Base-by-base conservation (phyloP, 78 protist genomes). In the slime mould (Dictyostelium discoideum) region DNA sequence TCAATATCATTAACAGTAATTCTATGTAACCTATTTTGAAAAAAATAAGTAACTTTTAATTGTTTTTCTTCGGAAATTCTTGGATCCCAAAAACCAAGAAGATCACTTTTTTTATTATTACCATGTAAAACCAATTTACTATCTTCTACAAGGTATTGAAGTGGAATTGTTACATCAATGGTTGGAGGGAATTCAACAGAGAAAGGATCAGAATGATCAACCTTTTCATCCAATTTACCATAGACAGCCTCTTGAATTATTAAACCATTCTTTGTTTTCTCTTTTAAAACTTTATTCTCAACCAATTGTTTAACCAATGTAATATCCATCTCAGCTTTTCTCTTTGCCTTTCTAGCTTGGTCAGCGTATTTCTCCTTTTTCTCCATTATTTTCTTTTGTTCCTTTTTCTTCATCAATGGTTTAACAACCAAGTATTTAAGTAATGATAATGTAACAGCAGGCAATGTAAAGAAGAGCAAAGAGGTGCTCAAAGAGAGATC, bases 31-130 rank as follows among this genome's bases (percentile, higher is more conserved):
- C 54, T 65, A 29, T 81, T 86, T 81, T 87, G 85, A 92, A 87
- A 94, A 40, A 85, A 80, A 82, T 94, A 94, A 63, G 87, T 65
- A 7, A 94, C 92, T 11, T 32, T 57, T 44, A 94, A 57, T 72
- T 83, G 84, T 81, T 94, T 94, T 10, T 63, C 77, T 29, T 94
- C 97, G n/a, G 86, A 84, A 0, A 86, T 44, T 54, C 94, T 54
- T 40, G 92, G 90, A 82, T 94, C 97, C 84, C 86, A 94, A 67
- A 94, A 94, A 40, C 94, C 97, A 13, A 87, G 39, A 20, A 94
- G 11, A 73, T 72, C 87, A 10, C 93, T 85, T 60, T 94, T 94
- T 50, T 85, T 85, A 74, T 74, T 74, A 50, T 67, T 65, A 8
- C 90, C 42, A n/a, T 80, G 88, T 2, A 94, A 50, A 37, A 57